Evolutionary conservation across 331 rosid species (phyloP), one percentile per base, ranked within the genome.

Genomic region (Rosa hybrid): DNA sequence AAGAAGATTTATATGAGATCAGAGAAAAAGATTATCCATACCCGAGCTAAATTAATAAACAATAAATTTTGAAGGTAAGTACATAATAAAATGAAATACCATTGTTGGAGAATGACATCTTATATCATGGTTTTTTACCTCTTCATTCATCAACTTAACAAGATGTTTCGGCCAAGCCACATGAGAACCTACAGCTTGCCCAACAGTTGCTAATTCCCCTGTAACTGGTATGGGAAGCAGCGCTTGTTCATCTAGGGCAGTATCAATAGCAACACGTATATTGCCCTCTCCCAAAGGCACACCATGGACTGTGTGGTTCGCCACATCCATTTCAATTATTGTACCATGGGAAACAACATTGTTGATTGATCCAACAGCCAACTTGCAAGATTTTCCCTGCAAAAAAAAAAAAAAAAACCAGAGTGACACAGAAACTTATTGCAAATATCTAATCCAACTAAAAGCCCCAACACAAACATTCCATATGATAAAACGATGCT

Each of bases 181-280:
- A 39, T 75, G 69, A 14, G 10, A 56, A 16, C 78, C 78, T 75
- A 21, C 53, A 16, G 51, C 78, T 56, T 75, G 68, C 68, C 68
- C 78, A 39, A 75, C 49, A 21, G 54, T 75, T 14, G 12, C 78
- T 41, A 38, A 41, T 41, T 75, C 68, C 42, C 27, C 53, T 38
- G 78, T 3, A 56, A 75, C 68, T 56, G 78, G 41, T 6, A 74
- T 23, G 21, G 41, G 54, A 57, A 74, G 41, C 39, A 74, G 21
- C 21, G 17, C 78, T 21, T 25, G 39, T 74, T 74, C 63, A 56
- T 74, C 78, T 56, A 74, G 39, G 50, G 67, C 78, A 39, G 30
- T 62, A 74, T 56, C 68, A 74, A 74, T n/a, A 39, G 78, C 20
- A 75, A 75, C 78, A n/a, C 6, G 48, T 62, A 56, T 12, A 41